Evolutionary conservation across 2,329 filamentous ascomycete genomes (phyloP).

Genomic region (Fusarium veterinarium): DNA sequence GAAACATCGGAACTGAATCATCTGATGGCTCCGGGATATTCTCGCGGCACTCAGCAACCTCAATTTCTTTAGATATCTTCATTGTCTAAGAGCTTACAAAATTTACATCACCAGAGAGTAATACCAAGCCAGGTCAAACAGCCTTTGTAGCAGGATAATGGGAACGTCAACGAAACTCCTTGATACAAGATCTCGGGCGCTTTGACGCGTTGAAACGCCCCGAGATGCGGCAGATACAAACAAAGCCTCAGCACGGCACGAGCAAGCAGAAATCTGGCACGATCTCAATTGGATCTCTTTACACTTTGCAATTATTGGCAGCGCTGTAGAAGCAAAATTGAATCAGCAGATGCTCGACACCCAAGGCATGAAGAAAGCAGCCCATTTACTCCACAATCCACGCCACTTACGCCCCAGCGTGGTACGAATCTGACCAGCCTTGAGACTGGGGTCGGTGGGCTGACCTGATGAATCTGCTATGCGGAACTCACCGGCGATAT

Average conservation of each 20-base stretch:
- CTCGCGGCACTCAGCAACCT: neutral
- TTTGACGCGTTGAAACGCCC: constrained; percentile 2
- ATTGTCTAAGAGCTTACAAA: no score
- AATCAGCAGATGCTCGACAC: constrained; percentile 17
- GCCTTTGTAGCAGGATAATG: neutral
- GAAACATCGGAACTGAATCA: constrained; percentile 22
- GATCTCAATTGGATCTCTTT: neutral
- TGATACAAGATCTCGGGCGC: constrained; percentile 8
- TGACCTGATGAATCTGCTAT: constrained; percentile 7
- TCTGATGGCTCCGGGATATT: constrained; percentile 19
- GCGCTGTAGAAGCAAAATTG: neutral
- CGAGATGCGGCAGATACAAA: constrained; percentile 16
- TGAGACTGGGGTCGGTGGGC: constrained; percentile 15
- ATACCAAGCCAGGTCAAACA: no score
- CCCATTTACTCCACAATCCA: constrained; percentile 26
- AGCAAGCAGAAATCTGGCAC: neutral
- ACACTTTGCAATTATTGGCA: neutral
- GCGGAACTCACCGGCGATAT: constrained; percentile 10
- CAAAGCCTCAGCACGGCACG: neutral
- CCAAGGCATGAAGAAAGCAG: constrained; percentile 8
- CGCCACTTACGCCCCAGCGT: constrained; percentile 30
- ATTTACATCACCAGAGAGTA: neutral
- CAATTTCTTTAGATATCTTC: neutral
- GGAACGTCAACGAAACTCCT: neutral
- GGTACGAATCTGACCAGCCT: constrained; percentile 10